These are phyloP conservation scores for Fagus sylvatica DNA, from an alignment of 306 rosid genomes.

Conservation along the genomic window DNA sequence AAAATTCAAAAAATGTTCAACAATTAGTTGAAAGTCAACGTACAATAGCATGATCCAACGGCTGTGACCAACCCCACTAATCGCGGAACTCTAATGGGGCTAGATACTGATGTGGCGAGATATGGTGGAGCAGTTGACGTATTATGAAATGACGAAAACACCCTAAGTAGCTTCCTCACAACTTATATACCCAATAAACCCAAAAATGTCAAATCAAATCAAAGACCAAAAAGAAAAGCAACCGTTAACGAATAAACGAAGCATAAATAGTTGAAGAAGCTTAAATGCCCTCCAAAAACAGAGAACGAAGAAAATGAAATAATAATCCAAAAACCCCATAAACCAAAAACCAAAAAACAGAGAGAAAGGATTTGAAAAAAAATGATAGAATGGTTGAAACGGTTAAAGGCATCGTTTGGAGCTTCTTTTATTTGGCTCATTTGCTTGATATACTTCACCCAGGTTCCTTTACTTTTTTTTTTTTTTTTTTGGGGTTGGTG, in stretches of 20 bases:
- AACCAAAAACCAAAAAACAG: neutral
- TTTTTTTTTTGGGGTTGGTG: neutral
- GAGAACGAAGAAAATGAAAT: neutral
- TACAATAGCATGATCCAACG: neutral
- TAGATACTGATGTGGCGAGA: constrained; percentile 38
- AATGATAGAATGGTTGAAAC: constrained; percentile 68
- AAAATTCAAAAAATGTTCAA: too few species aligned
- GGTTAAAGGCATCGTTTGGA: constrained; percentile 60
- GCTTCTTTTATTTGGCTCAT: constrained; percentile 74
- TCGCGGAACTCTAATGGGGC: neutral
- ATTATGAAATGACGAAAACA: constrained; percentile 36
- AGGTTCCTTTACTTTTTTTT: constrained; percentile 43
- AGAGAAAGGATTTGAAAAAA: constrained; percentile 1
- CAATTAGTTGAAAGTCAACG: neutral
- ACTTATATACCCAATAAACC: neutral
- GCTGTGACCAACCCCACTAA: neutral
- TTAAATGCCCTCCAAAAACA: constrained; percentile 18
- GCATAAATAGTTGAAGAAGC: constrained; percentile 7
- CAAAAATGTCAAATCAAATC: constrained; percentile 31
- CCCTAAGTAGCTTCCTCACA: too few species aligned
- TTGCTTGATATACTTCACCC: constrained; percentile 90
- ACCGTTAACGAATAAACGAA: neutral
- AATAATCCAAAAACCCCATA: neutral
- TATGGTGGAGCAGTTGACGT: constrained; percentile 44
- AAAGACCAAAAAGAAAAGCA: neutral